Evolutionary conservation across 2,329 filamentous ascomycete species (phyloP), one percentile per base, ranked within the genome.

Genomic region (Colletotrichum camelliae): DNA sequence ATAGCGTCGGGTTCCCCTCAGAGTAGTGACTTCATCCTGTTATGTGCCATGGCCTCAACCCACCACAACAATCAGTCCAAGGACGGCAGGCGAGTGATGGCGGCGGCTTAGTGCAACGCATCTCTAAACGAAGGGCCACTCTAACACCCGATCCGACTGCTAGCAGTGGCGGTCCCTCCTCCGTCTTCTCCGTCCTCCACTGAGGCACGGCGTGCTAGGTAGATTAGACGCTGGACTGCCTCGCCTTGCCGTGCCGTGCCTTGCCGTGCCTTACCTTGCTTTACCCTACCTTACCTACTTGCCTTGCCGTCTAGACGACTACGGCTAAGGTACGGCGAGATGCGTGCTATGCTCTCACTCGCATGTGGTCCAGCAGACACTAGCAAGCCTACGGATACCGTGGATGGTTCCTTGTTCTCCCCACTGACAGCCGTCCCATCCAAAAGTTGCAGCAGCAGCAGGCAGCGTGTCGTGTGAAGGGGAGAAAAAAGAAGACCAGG

Each of bases 71-170:
- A 66, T 66, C 60, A 52, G 24, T 35, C 55, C 69, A 61, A 67
- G 69, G 55, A 72, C 72, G 67, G 72, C 58, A 67, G 60, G 27
- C 31, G 70, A 43, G 31, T 67, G 52, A 62, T 72, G 73, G 69
- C 73, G 73, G 69, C 73, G 69, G 69, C 62, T 55, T 73, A 64
- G 69, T 75, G 69, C 64, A 52, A 31, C 35, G 24, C 29, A 43
- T 37, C 71, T 21, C 24, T 57, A 43, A 35, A 72, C 35, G 72
- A 74, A 39, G 39, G 72, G 52, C 61, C 61, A 55, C 37, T 67
- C 68, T 67, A 62, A 62, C 24, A 67, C 55, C 62, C 48, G 60
- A 74, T 67, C 67, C 60, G 67, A 74, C 58, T 35, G 43, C 65
- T 35, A 60, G 70, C 55, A 43, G 35, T 16, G 43, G 43, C n/a